Evolutionary conservation across 768 basidiomycete genomes (phyloP), one percentile per base, ranked within the genome.

Genomic region (Mrakia frigida): DNA sequence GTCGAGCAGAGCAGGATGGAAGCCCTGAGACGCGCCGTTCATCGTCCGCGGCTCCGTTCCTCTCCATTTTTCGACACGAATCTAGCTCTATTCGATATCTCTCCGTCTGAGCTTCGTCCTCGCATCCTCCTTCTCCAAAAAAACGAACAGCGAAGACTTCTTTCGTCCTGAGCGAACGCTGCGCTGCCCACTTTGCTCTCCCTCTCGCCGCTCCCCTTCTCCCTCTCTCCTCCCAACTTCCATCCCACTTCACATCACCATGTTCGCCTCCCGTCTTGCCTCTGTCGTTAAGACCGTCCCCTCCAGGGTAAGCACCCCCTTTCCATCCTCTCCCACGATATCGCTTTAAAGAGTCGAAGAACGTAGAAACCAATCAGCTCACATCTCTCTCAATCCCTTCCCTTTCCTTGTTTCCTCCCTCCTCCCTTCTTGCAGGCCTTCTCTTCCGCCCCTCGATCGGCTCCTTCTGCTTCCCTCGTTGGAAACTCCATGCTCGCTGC

Each of bases 391-490:
- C 35, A 35, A n/a, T 68, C 65, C 37, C 39, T 68, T 39, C 35
- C 39, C 37, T 39, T 35, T n/a, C 35, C 31, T 31, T 37, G 6
- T n/a, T 13, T 23, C 25, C 37, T 13, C 25, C 25, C 37, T 35
- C 25, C 6, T n/a, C 11, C 23, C 16, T 9, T 37, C 37, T 9
- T 28, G 2, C 65, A 68, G 65, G 65, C 65, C 35, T 68, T 68
- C 65, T 68, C 65, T 35, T 68, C 65, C 65, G 25, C 65, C 35
- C 65, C 65, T 68, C 65, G 65, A 68, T 68, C 65, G 65, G 65
- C 65, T 68, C 65, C 65, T 68, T 68, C 65, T 41, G 65, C 65
- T 68, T 39, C 65, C 65, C 10, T 68, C 65, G 65, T 39, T 13
- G 65, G 65, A 68, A 68, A 68, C 37, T 35, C 39, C 14, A n/a